phyloP scores from a whole-genome alignment of 352 stramenopile genomes.

The Pythium phragmitis region DNA sequence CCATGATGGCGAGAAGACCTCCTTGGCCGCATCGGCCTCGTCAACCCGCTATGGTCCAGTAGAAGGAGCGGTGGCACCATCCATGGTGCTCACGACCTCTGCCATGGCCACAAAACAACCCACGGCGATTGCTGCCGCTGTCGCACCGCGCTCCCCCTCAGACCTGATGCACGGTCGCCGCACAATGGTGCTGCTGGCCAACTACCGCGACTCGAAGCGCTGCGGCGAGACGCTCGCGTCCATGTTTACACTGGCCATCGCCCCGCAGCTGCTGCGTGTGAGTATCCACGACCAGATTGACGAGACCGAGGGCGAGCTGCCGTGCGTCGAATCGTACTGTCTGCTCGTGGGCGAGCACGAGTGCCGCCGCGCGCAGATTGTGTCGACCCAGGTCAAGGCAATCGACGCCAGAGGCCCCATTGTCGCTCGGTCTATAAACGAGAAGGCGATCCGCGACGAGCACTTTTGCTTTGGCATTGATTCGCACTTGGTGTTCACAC shows the following conservation, averaged over 20 bases:
- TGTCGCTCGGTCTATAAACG: slow-evolving; percentile 1
- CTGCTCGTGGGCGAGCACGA: slow-evolving; percentile 50
- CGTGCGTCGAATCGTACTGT: slow-evolving; percentile 62
- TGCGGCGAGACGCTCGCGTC: slow-evolving; percentile 72
- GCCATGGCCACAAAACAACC: too few relatives aligned
- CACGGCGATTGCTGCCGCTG: too few relatives aligned
- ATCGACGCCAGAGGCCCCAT: slow-evolving; percentile 37
- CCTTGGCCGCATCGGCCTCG: too few relatives aligned
- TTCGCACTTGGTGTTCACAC: slow-evolving; percentile 71
- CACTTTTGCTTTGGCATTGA: slow-evolving; percentile 51
- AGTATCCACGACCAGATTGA: slow-evolving; percentile 75
- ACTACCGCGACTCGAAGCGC: slow-evolving; percentile 70
- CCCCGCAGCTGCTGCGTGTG: slow-evolving; percentile 48
- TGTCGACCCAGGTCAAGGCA: slow-evolving; percentile 62
- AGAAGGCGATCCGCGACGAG: slow-evolving; percentile 10
- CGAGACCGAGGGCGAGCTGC: slow-evolving; percentile 44
- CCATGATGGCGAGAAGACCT: too few relatives aligned
- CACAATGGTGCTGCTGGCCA: slow-evolving; percentile 72
- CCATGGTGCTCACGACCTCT: too few relatives aligned
- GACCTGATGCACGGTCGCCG: slow-evolving; percentile 35
- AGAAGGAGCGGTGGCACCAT: too few relatives aligned
- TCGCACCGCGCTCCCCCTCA: too few relatives aligned
- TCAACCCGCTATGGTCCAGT: too few relatives aligned
- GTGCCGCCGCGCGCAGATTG: slow-evolving; percentile 61
- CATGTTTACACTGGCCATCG: slow-evolving; percentile 61